phyloP scores from a whole-genome alignment of 352 stramenopile genomes.

The Globisporangium heterothallicum region DNA sequence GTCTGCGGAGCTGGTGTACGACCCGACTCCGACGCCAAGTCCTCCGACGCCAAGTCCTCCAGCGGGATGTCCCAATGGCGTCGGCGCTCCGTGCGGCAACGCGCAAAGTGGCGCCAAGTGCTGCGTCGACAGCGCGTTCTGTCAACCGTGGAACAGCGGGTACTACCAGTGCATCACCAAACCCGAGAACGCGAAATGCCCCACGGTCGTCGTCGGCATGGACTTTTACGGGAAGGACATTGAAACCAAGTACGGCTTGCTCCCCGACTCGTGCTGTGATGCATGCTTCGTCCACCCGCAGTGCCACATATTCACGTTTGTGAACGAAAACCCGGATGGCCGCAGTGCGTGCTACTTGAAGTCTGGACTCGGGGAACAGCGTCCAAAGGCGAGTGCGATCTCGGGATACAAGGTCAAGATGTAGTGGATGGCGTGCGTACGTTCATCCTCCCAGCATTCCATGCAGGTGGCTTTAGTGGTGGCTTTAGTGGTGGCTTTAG shows the following conservation, averaged over 20 bases:
- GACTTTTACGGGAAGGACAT: constrained; percentile 52
- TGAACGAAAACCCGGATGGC: constrained; percentile 52
- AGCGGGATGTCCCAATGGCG: constrained; percentile 18
- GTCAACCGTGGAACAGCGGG: constrained; percentile 49
- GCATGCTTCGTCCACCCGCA: constrained; percentile 27
- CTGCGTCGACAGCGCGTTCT: constrained; percentile 37
- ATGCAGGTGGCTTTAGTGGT: too few relatives aligned
- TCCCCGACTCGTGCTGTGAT: constrained; percentile 45
- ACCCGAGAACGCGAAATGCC: constrained; percentile 30
- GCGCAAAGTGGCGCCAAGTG: constrained; percentile 25
- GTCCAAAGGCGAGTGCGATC: constrained; percentile 24
- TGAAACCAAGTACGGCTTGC: constrained; percentile 28
- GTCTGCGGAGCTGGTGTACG: constrained; percentile 16
- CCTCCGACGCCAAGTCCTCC: constrained; percentile 1
- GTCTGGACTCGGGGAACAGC: constrained; percentile 21
- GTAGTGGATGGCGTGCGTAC: too few relatives aligned
- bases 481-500: too few relatives aligned
- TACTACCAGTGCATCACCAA: constrained; percentile 53
- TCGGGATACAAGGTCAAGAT: constrained; percentile 36
- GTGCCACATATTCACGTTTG: constrained; percentile 48
- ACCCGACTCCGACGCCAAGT: background rate
- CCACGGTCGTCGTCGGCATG: constrained; percentile 25
- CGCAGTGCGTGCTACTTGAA: constrained; percentile 58
- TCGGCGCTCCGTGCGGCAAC: constrained; percentile 32
- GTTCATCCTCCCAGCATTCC: too few relatives aligned